Base-by-base conservation (phyloP, 2,329 filamentous ascomycete species). In the Aspergillus candidus region DNA sequence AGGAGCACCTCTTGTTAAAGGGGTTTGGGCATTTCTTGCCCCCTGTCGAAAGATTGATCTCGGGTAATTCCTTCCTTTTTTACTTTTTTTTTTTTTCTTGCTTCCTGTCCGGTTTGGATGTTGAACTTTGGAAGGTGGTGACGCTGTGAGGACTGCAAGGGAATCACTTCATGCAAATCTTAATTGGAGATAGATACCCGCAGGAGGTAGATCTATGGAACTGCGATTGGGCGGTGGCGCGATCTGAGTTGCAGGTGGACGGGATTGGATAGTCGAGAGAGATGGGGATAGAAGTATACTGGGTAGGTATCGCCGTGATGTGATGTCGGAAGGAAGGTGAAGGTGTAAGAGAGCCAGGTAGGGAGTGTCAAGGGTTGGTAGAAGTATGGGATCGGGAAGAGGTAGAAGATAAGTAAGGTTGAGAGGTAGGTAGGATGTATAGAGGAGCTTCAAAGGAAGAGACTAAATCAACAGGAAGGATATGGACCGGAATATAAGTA, bases 1-100 rank as follows among this genome's bases (percentile, higher is more conserved):
- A 45, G 41, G 43, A 42, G 53, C 51, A 56, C 48, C 44, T 31
- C 39, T 51, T 38, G 41, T 52, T 46, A 53, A 51, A 54, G 52
- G 55, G 49, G 45, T 27, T 44, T 52, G 43, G 42, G 47, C 55
- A 57, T 56, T 48, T 52, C 53, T 46, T 52, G 22, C 45, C 50
- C 51, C 47, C 46, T 54, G 47, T 44, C 33, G 39, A 27, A 40
- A 5, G 33, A 38, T 41, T 41, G 45, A 45, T 47, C 40, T 36
- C 29, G 43, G 18, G 27, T 43, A 37, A 34, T 35, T 39, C 40
- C 36, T 33, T 30, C 34, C 48, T 43, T 33, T 11, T 27, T 42
- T 41, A 29, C 29, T 17, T 39, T 41, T 44, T 27, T 35, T 30
- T 35, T 33, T 37, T 17, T 14, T 35, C 42, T 34, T 40, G 38